phyloP scores from a whole-genome alignment of 2,329 filamentous ascomycete species.

The Fusarium succisae region DNA sequence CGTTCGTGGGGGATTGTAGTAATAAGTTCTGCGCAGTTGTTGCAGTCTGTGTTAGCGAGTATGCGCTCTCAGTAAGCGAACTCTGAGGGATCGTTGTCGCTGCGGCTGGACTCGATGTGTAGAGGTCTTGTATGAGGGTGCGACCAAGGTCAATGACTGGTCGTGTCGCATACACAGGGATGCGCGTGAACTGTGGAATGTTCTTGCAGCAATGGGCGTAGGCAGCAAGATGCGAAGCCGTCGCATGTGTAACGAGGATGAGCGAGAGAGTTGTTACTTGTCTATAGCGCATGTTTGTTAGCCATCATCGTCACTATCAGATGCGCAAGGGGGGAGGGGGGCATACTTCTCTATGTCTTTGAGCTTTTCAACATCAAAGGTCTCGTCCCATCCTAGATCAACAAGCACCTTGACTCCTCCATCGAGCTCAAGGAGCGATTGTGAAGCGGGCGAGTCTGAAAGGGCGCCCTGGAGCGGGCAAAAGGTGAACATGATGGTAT shows the following conservation, averaged over 20 bases:
- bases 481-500: slow-evolving; percentile 87
- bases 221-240: slow-evolving; percentile 88
- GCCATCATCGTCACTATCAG: slow-evolving; percentile 14
- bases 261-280: slow-evolving; percentile 92
- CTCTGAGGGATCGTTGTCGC: slow-evolving; percentile 81
- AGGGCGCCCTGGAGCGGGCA: slow-evolving; percentile 91
- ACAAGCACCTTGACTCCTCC: slow-evolving; percentile 95
- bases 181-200: slow-evolving; percentile 88
- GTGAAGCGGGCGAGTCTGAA: slow-evolving; percentile 84
- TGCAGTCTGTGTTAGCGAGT: slow-evolving; percentile 62
- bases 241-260: slow-evolving; percentile 94
- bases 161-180: slow-evolving; percentile 93
- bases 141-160: slow-evolving; percentile 94
- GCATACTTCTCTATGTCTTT: slow-evolving; percentile 88
- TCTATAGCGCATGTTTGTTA: slow-evolving; percentile 56
- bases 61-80: slow-evolving; percentile 72
- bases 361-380: slow-evolving; percentile 83
- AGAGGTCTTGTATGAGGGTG: slow-evolving; percentile 90
- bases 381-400: slow-evolving; percentile 95
- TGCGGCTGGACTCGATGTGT: slow-evolving; percentile 87
- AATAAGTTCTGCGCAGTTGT: slow-evolving; percentile 65
- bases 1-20: slow-evolving; percentile 76
- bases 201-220: slow-evolving; percentile 98
- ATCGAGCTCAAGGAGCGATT: slow-evolving; percentile 96
- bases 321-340: slow-evolving; percentile 39